These are phyloP conservation scores for Mariannaea sp. DNA, from an alignment of 2,329 filamentous ascomycete genomes.

Conservation along the genomic window DNA sequence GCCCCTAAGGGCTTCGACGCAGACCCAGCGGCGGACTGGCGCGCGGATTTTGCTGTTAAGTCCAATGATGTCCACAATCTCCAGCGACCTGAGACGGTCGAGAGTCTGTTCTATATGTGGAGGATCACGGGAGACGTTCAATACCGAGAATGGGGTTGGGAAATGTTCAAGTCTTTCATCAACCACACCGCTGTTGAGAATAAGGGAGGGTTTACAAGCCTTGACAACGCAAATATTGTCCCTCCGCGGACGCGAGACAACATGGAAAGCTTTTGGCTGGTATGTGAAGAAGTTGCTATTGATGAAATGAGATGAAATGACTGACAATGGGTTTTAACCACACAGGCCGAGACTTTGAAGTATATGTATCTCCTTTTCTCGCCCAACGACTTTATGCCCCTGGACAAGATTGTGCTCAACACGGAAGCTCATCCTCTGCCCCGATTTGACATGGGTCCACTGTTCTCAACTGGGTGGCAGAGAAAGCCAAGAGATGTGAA, in stretches of 20 bases:
- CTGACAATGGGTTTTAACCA: slow-evolving; percentile 19
- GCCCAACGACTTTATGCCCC: slow-evolving; percentile 76
- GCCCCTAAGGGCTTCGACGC: slow-evolving; percentile 56
- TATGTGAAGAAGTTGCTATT: slow-evolving; percentile 50
- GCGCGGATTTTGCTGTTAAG: slow-evolving; percentile 79
- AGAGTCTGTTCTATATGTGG: slow-evolving; percentile 98
- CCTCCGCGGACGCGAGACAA: slow-evolving; percentile 79
- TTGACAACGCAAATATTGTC: slow-evolving; percentile 73
- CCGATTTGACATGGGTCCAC: slow-evolving; percentile 76
- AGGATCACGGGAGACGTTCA: slow-evolving; percentile 88
- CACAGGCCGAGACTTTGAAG: slow-evolving; percentile 92
- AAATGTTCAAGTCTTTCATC: slow-evolving; percentile 94
- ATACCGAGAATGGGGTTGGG: slow-evolving; percentile 97
- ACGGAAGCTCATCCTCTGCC: slow-evolving; percentile 94
- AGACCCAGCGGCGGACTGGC: slow-evolving; percentile 66
- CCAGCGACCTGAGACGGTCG: slow-evolving; percentile 94
- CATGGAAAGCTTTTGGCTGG: slow-evolving; percentile 99
- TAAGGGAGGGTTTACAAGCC: slow-evolving; percentile 79
- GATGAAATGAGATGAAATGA: not conserved
- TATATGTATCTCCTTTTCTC: slow-evolving; percentile 97
- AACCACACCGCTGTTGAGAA: slow-evolving; percentile 81
- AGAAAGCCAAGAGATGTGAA: slow-evolving; percentile 64
- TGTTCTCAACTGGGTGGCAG: slow-evolving; percentile 83
- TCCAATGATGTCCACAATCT: slow-evolving; percentile 87
- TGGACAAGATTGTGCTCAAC: slow-evolving; percentile 90